Evolutionary conservation across 768 basidiomycete species (phyloP).

Genomic region (Trametopsis cervina): DNA sequence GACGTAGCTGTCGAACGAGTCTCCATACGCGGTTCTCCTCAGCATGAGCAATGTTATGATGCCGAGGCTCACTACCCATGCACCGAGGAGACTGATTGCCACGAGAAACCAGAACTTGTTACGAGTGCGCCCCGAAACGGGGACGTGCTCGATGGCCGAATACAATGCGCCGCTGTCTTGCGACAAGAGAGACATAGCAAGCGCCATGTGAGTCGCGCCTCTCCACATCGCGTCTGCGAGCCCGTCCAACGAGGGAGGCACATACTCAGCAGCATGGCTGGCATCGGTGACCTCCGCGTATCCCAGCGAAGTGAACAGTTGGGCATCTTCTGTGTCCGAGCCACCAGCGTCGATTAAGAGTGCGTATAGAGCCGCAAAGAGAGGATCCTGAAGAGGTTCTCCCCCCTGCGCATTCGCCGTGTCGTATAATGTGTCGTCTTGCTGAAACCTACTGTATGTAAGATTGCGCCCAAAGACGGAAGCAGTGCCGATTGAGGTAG

Average conservation of each 20-base stretch:
- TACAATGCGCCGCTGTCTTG: background rate
- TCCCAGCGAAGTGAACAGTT: slow-evolving; percentile 3
- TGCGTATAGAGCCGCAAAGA: slow-evolving; percentile 9
- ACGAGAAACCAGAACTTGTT: background rate
- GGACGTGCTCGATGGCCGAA: background rate
- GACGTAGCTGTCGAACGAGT: slow-evolving; percentile 8
- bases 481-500: slow-evolving; percentile 11
- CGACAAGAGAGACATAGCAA: background rate
- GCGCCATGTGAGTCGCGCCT: slow-evolving; percentile 7
- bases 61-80: background rate
- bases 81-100: background rate
- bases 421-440: slow-evolving; percentile 3
- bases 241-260: background rate
- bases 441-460: slow-evolving; percentile 11
- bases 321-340: background rate
- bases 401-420: slow-evolving; percentile 11
- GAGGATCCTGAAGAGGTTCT: slow-evolving; percentile 16
- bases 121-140: slow-evolving; percentile 9
- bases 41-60: background rate
- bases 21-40: slow-evolving; percentile 2
- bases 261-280: background rate
- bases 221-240: slow-evolving; percentile 4
- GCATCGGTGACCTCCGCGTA: background rate
- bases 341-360: background rate
- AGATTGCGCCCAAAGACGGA: slow-evolving; percentile 7